Base-by-base conservation (phyloP, 441 rosid genomes). In the Daphne laureola region DNA sequence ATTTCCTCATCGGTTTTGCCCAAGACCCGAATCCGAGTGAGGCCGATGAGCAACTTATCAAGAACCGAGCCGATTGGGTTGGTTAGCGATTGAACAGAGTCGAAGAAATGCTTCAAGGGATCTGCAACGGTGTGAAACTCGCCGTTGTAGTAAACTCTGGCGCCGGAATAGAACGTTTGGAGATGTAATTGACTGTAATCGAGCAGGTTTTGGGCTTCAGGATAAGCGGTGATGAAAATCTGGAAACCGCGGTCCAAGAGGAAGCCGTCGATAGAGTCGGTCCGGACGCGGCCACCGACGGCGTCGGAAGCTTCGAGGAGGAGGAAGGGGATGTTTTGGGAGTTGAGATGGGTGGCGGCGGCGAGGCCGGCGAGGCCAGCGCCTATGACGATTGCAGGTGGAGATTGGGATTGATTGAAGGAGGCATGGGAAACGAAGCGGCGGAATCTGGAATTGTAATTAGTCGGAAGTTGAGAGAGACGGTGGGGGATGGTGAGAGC, bases 191-290 rank as follows among this genome's bases (percentile, higher is more conserved):
- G 66, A 6, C 65, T 49, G 75, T 83, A 87, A 31, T 87, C 81
- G 0, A 90, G 86, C 18, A 90, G 85, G 66, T 66, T 80, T 18
- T 55, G 80, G 54, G 96, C 96, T 72, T 90, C 98, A 3, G 96
- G 96, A 43, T 90, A 85, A 4, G 87, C 92, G 0, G 96, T 87
- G 71, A 90, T 85, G 81, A 90, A 90, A 48, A 90, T 90, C 68
- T 90, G 98, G 79, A 90, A 90, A 47, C 98, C 98, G 26, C 95
- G 79, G 67, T 90, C 98, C 36, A 90, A 82, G 43, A 81, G 75
- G 61, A 81, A 87, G 3, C 96, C 95, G 51, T 90, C 88, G 8
- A 90, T 78, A 47, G 47, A 15, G 45, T 89, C 98, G 6, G 96
- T 87, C 4, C 90, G 77, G 23, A 90, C 97, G 5, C 97, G 90